Conservation (phyloP, 2,329 filamentous ascomycete species). For the Alternaria panax region DNA sequence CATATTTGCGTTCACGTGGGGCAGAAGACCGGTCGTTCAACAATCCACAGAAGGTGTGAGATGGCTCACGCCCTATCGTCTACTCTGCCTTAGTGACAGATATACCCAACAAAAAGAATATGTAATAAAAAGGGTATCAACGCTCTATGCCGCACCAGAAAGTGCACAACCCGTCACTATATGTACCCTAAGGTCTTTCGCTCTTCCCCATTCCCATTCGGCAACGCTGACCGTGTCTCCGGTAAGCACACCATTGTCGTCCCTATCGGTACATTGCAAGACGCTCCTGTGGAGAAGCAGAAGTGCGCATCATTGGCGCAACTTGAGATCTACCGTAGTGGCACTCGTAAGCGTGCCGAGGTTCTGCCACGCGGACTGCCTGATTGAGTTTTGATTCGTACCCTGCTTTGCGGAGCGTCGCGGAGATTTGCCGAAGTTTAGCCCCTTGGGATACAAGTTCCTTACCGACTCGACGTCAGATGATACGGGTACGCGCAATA, state of each 20-base stretch:
- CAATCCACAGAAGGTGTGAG: neutral
- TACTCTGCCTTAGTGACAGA: constrained; percentile 2
- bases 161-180: constrained; percentile 5
- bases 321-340: constrained; percentile 9
- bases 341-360: constrained; percentile 18
- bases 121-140: constrained; percentile 10
- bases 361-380: constrained; percentile 23
- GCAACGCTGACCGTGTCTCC: constrained; percentile 25
- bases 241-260: constrained; percentile 6
- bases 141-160: neutral
- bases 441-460: constrained; percentile 2
- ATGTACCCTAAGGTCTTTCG: constrained; percentile 5
- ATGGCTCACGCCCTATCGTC: neutral
- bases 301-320: constrained; percentile 18
- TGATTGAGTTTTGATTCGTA: constrained; percentile 14
- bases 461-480: constrained; percentile 11
- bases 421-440: constrained; percentile 16
- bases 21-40: neutral
- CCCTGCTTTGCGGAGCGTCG: neutral
- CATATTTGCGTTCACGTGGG: constrained; percentile 19
- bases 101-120: neutral
- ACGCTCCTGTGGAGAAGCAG: constrained; percentile 21
- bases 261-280: constrained; percentile 10
- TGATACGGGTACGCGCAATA: neutral
- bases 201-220: constrained; percentile 11